A percentile compares a stretch with the other conserved stretches of the same genome.
phyloP scores from a whole-genome alignment of 192 early-diverging fungal genomes.

The Lunasporangiospora selenospora region DNA sequence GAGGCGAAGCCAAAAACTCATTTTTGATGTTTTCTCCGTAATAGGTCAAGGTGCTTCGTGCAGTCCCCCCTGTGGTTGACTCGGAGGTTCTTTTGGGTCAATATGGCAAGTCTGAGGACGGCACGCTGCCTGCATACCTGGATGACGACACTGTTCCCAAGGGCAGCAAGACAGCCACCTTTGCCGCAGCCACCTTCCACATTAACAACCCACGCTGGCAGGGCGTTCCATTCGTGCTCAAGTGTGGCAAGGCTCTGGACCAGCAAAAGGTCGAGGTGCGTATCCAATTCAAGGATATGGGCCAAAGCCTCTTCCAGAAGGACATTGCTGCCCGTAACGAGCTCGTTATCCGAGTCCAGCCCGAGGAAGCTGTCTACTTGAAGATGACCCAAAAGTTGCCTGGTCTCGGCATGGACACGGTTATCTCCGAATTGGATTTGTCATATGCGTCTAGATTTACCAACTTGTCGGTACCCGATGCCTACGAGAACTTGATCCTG shows the following conservation, averaged over 20 bases:
- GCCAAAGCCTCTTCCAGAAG: conserved; percentile 65
- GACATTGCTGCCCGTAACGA: conserved; percentile 77
- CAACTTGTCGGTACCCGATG: conserved; percentile 84
- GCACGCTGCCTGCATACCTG: conserved; percentile 88
- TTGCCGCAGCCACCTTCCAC: conserved; percentile 84
- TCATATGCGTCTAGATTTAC: conserved; percentile 83
- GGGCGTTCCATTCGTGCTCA: conserved; percentile 88
- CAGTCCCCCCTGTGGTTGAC: conserved; percentile 77
- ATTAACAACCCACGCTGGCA: conserved; percentile 98
- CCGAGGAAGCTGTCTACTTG: conserved; percentile 87
- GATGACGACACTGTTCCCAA: conserved; percentile 91
- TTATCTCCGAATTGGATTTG: conserved; percentile 84
- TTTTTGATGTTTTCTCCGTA: too few species aligned
- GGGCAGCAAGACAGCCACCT: conserved; percentile 88
- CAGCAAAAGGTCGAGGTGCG: conserved; percentile 91
- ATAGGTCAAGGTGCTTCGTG: conserved; percentile 73
- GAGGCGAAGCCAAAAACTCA: too few species aligned
- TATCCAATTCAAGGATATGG: conserved; percentile 89
- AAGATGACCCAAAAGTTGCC: conserved; percentile 89
- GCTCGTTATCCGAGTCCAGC: conserved; percentile 86
- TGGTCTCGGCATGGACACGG: conserved; percentile 72
- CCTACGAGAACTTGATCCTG: conserved; percentile 85
- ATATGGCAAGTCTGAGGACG: conserved; percentile 82
- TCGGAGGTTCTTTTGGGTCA: conserved; percentile 93
- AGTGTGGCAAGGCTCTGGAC: conserved; percentile 87